phyloP scores from a whole-genome alignment of 1,284 basidiomycete species.

The Mycena citricolor region DNA sequence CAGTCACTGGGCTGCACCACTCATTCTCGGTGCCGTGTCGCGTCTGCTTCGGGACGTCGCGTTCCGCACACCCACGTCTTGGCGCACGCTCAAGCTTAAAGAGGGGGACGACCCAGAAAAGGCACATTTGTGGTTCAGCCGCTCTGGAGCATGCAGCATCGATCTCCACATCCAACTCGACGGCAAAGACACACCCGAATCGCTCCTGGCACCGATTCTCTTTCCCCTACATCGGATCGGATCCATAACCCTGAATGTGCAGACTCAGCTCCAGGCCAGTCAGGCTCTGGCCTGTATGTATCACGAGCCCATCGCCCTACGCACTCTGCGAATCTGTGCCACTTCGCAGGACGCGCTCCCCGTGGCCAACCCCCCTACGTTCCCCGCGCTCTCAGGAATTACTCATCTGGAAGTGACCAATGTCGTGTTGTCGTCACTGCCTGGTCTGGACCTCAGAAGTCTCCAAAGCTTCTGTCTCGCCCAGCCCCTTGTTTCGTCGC shows the following conservation, averaged over 20 bases:
- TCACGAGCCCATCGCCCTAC: constrained; percentile 17
- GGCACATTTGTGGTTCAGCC: constrained; percentile 29
- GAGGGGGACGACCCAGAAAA: constrained; percentile 23
- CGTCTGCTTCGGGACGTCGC: constrained; percentile 28
- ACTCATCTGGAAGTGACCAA: constrained; percentile 16
- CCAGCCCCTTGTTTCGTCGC: constrained; percentile 15
- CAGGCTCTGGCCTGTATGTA: constrained; percentile 27
- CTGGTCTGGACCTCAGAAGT: constrained; percentile 6
- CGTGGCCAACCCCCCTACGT: background rate
- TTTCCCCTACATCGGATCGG: constrained; percentile 24
- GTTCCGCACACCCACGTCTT: constrained; percentile 29
- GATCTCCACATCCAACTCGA: constrained; percentile 25
- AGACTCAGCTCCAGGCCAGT: constrained; percentile 26
- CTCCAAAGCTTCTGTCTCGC: constrained; percentile 13
- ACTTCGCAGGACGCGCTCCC: background rate
- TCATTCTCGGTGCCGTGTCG: constrained; percentile 30
- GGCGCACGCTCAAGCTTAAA: constrained; percentile 24
- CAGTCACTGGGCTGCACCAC: constrained; percentile 30
- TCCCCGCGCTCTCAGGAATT: constrained; percentile 12
- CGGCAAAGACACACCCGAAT: constrained; percentile 2
- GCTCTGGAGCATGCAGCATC: constrained; percentile 26
- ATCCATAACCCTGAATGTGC: constrained; percentile 24
- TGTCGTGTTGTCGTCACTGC: constrained; percentile 8
- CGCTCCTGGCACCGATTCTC: constrained; percentile 18
- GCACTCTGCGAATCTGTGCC: constrained; percentile 8